Percentiles rank a stretch among this genome's conserved stretches.
phyloP scores from a whole-genome alignment of 805 yeast species.

The Brettanomyces naardenensis region DNA sequence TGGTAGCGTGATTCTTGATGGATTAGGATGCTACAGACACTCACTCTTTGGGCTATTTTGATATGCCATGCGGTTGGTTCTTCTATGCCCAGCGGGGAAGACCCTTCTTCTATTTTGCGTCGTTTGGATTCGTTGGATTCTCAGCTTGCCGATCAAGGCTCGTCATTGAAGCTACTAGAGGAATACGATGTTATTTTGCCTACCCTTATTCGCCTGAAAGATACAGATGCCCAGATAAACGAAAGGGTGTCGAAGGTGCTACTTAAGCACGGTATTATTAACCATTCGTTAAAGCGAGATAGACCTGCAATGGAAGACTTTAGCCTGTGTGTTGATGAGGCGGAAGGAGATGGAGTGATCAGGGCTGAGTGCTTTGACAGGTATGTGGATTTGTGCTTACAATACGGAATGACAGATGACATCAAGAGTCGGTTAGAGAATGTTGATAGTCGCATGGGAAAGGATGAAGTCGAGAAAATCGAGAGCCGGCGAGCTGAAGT shows the following conservation, averaged over 20 bases:
- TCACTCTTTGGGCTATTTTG: background rate
- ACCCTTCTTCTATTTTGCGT: background rate
- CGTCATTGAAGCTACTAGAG: slow-evolving; percentile 22
- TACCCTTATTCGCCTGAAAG: slow-evolving; percentile 11
- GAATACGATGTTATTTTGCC: slow-evolving; percentile 21
- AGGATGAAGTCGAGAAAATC: slow-evolving; percentile 2
- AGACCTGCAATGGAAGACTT: slow-evolving; percentile 45
- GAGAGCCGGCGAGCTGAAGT: slow-evolving; percentile 1
- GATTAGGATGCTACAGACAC: background rate
- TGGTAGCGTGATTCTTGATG: too few relatives aligned
- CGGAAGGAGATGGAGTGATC: slow-evolving; percentile 6
- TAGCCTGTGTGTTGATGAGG: slow-evolving; percentile 31
- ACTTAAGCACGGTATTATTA: slow-evolving; percentile 56
- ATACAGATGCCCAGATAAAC: slow-evolving; percentile 9
- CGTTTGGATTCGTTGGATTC: slow-evolving; percentile 7
- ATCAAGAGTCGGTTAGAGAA: slow-evolving; percentile 16
- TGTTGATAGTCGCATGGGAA: slow-evolving; percentile 8
- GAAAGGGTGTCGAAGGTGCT: slow-evolving; percentile 31
- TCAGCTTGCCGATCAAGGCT: slow-evolving; percentile 17
- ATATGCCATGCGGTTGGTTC: background rate
- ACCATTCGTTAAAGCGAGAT: slow-evolving; percentile 48
- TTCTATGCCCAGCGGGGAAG: background rate
- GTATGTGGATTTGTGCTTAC: slow-evolving; percentile 39
- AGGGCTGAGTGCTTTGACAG: slow-evolving; percentile 42
- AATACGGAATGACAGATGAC: slow-evolving; percentile 42